A percentile compares a stretch with the other conserved stretches of the same genome.
These are phyloP conservation scores for Cryomyces minteri DNA, from an alignment of 495 filamentous ascomycete genomes.

Conservation along the genomic window DNA sequence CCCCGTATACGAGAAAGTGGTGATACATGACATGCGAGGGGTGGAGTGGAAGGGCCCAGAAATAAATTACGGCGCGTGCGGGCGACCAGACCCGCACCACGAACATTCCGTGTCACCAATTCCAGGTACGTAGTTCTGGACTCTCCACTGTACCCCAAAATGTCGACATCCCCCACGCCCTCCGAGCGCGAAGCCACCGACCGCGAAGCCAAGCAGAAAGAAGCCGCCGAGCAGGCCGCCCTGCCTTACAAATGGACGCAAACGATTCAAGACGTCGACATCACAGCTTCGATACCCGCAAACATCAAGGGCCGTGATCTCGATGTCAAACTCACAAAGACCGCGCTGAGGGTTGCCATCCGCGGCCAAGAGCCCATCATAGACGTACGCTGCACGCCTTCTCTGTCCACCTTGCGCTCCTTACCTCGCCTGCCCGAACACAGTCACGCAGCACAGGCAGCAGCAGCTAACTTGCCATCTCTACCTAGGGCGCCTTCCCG, in stretches of 20 bases:
- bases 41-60: too few relatives aligned
- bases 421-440: background rate
- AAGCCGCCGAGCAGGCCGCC: conserved; percentile 72
- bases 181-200: conserved; percentile 44
- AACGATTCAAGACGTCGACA: conserved; percentile 79
- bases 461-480: background rate
- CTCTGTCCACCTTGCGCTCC: too few relatives aligned
- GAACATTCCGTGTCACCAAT: too few relatives aligned
- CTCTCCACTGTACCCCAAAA: background rate
- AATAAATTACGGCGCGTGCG: too few relatives aligned
- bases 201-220: conserved; percentile 40
- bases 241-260: conserved; percentile 97
- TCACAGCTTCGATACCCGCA: conserved; percentile 54
- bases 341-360: conserved; percentile 57
- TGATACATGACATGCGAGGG: too few relatives aligned
- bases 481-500: conserved; percentile 58
- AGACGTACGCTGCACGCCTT: conserved; percentile 33
- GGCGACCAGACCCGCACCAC: too few relatives aligned
- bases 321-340: conserved; percentile 65
- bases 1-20: too few relatives aligned
- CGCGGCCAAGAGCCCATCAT: conserved; percentile 81
- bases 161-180: conserved; percentile 16
- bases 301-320: conserved; percentile 76
- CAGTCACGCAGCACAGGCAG: background rate
- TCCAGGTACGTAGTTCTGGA: too few relatives aligned